Evolutionary conservation across 2,329 filamentous ascomycete species (phyloP).

Genomic region (Ceratocystiopsis sp.): DNA sequence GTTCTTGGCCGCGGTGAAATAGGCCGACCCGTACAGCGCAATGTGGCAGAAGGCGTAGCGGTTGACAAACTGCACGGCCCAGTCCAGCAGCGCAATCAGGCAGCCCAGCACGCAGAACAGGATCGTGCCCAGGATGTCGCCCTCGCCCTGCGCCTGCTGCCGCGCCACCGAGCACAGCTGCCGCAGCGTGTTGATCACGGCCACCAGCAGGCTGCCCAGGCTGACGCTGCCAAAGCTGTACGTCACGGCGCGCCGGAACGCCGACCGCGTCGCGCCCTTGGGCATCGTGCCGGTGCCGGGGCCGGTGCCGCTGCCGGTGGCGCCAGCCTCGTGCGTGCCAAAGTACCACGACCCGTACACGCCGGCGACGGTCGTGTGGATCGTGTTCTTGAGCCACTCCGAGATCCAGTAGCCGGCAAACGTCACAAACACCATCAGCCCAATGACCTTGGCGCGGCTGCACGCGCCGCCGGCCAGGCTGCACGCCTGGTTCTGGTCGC

Average conservation of each 20-base stretch:
- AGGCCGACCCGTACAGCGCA: constrained; percentile 78
- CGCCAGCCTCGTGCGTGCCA: constrained; percentile 17
- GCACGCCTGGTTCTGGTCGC: constrained; percentile 32
- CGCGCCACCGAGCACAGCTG: constrained; percentile 69
- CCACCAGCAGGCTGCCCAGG: constrained; percentile 70
- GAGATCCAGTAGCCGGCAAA: constrained; percentile 91
- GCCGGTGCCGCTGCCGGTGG: too few species aligned
- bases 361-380: constrained; percentile 74
- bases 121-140: constrained; percentile 49
- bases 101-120: constrained; percentile 63
- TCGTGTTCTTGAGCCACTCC: constrained; percentile 86
- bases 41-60: constrained; percentile 88
- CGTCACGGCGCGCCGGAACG: constrained; percentile 64
- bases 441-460: constrained; percentile 61
- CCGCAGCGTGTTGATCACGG: constrained; percentile 70
- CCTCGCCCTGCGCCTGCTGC: constrained; percentile 43
- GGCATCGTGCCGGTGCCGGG: too few species aligned
- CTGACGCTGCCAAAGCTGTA: constrained; percentile 88
- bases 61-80: constrained; percentile 79
- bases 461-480: constrained; percentile 42
- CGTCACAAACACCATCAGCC: constrained; percentile 69
- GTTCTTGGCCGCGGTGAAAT: constrained; percentile 72
- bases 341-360: constrained; percentile 95
- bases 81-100: constrained; percentile 61
- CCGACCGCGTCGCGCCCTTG: constrained; percentile 63